Base-by-base conservation (phyloP, 345 rosid genomes). In the Laguncularia racemosa region DNA sequence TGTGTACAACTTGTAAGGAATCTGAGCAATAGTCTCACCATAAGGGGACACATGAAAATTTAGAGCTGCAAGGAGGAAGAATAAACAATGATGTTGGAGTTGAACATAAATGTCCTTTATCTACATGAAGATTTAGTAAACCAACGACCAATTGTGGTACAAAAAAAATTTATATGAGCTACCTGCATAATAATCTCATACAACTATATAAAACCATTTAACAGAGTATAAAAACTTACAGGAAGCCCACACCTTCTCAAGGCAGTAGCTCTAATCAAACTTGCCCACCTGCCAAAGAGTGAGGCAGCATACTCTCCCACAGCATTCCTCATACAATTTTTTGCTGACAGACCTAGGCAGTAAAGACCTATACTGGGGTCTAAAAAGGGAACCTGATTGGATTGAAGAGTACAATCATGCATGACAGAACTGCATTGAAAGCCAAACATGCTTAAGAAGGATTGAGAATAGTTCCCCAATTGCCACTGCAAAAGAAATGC, bases 181-280 rank as follows among this genome's bases (percentile, higher is more conserved):
- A 23, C 28, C 5, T 23, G 28, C 28, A 23, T 23, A 23, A 23
- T 23, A 23, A 23, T 23, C 28, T 23, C 28, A 23, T 23, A n/a
- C n/a, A n/a, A n/a, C n/a, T n/a, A 26, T 6, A 26, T 26, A 2
- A 26, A 26, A 2, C 28, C 28, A 33, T 23, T 23, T 14, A 46
- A 26, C 43, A 17, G 46, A 16, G 48, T 46, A 57, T 47, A 61
- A 43, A 6, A 74, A 81, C 91, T 82, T 84, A 91, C 98, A 69
- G 95, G 90, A 64, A 85, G 96, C 68, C 98, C 98, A 69, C 80
- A 71, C 76, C 89, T 85, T 57, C 72, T 73, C 67, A 82, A 84
- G 71, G 98, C 87, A 55, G 85, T 84, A 70, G 88, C 79, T 61
- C 74, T 69, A 85, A 79, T 81, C 62, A 84, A 71, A 64, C 73